Conservation (phyloP, 495 filamentous ascomycete genomes). For the Glonium stellatum region DNA sequence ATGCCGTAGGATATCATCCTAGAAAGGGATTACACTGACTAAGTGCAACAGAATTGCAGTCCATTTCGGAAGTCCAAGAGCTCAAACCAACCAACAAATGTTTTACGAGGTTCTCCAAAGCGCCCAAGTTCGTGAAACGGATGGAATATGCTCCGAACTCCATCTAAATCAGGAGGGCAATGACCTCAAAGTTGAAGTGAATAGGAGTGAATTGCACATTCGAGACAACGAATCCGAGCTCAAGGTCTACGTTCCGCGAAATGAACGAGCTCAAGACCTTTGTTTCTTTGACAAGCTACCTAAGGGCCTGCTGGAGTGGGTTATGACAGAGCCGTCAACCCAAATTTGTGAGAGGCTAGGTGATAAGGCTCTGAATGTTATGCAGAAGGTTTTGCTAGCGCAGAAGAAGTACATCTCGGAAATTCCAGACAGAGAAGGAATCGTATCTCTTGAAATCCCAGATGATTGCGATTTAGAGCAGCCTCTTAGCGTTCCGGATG, state of each 20-base stretch:
- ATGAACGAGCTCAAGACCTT: constrained; percentile 32
- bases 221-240: constrained; percentile 26
- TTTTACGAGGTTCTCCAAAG: constrained; percentile 33
- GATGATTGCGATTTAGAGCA: no score
- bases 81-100: constrained; percentile 7
- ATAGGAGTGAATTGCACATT: constrained; percentile 33
- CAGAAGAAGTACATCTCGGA: neutral
- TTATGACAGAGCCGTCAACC: constrained; percentile 34
- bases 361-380: constrained; percentile 1
- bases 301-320: constrained; percentile 30
- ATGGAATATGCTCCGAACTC: constrained; percentile 32
- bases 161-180: constrained; percentile 29
- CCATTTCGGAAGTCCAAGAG: constrained; percentile 35
- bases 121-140: constrained; percentile 28
- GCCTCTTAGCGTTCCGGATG: no score
- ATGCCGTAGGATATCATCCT: neutral
- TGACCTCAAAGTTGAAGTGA: constrained; percentile 16
- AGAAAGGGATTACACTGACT: constrained; percentile 10
- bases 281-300: constrained; percentile 36
- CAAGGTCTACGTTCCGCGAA: constrained; percentile 37
- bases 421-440: constrained; percentile 13
- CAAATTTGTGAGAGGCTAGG: constrained; percentile 18
- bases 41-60: constrained; percentile 23
- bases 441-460: no score
- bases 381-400: neutral